Base-by-base conservation (phyloP, 2,329 filamentous ascomycete genomes). In the Neodidymelliopsis sp. region DNA sequence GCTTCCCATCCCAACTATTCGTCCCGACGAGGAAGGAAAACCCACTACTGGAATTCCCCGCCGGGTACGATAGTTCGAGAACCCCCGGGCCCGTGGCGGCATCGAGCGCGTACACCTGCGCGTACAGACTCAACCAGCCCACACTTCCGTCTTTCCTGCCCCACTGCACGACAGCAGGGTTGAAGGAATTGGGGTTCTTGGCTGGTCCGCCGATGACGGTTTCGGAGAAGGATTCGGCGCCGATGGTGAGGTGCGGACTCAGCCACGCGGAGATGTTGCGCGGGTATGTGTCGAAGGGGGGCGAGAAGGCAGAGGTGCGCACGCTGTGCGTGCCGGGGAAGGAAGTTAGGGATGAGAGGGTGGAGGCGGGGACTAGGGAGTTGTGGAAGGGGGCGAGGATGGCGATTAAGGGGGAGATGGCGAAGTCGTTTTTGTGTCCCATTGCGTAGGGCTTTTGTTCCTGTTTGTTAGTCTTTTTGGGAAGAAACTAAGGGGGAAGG, bases 151-250 rank as follows among this genome's bases (percentile, higher is more conserved):
- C 66, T 12, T 55, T 53, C 0, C 68, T 40, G 8, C 74, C 63
- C 84, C 84, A 87, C 58, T 87, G 84, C 0, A 83, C 76, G 5
- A 86, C 79, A 0, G 81, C 80, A 0, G 84, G 84, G 49, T 81
- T 85, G 66, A 84, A 87, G 0, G 79, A 77, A 6, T 65, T 74
- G 4, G 77, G 76, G 31, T 79, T 81, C 39, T 75, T 75, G 1
- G 77, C 74, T 4, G 80, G 79, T 0, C 84, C 84, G 8, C 84
- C 84, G 5, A 85, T 65, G 2, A 78, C 76, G 30, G 75, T 79
- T 64, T 86, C 78, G 10, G 80, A 75, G 56, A 83, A 84, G 0
- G 81, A 80, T 60, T 84, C 79, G 0, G 80, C 82, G 27, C 84
- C 84, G 52, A 87, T 85, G 7, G 79, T 84, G 9, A 87, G 70